Percentiles rank a stretch among this genome's conserved stretches.
Conservation (phyloP, 208 protist species). For the Leptomonas pyrrhocoris region DNA sequence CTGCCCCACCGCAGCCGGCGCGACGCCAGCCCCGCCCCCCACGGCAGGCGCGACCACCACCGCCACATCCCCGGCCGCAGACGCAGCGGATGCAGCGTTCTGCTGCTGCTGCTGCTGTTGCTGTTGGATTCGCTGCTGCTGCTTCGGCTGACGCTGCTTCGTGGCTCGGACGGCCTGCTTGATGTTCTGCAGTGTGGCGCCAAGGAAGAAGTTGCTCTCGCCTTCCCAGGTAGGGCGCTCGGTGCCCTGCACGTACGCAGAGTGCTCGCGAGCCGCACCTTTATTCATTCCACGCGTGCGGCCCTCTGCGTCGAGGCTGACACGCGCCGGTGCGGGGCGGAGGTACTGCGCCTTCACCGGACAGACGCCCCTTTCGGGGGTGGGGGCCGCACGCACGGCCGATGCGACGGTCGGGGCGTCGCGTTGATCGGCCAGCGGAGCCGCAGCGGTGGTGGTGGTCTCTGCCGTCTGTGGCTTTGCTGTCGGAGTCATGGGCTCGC, state of each 20-base stretch:
- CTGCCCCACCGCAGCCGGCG: conserved; percentile 4
- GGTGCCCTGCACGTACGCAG: conserved; percentile 51
- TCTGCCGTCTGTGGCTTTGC: not conserved
- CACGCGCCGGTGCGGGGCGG: conserved; percentile 52
- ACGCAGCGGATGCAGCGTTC: not conserved
- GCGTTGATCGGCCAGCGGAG: too few species aligned
- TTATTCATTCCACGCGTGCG: conserved; percentile 86
- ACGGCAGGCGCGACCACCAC: too few species aligned
- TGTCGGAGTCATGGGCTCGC: too few species aligned
- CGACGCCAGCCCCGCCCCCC: not conserved
- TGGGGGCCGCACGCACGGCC: not conserved
- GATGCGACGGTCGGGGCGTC: not conserved
- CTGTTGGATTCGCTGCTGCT: conserved; percentile 20
- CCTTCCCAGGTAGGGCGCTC: conserved; percentile 67
- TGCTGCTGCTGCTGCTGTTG: conserved; percentile 9
- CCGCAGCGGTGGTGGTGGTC: not conserved
- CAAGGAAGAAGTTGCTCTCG: conserved; percentile 78
- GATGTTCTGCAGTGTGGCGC: conserved; percentile 55
- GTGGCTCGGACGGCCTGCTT: conserved; percentile 53
- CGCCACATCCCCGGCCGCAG: too few species aligned
- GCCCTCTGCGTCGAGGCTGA: conserved; percentile 64
- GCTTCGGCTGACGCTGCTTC: conserved; percentile 27
- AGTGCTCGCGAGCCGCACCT: conserved; percentile 60
- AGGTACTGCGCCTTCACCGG: conserved; percentile 68
- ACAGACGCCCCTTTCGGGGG: conserved; percentile 54